These are phyloP conservation scores for Dysphania ambrosioides DNA, from an alignment of 148 eudicot genomes.

Conservation along the genomic window DNA sequence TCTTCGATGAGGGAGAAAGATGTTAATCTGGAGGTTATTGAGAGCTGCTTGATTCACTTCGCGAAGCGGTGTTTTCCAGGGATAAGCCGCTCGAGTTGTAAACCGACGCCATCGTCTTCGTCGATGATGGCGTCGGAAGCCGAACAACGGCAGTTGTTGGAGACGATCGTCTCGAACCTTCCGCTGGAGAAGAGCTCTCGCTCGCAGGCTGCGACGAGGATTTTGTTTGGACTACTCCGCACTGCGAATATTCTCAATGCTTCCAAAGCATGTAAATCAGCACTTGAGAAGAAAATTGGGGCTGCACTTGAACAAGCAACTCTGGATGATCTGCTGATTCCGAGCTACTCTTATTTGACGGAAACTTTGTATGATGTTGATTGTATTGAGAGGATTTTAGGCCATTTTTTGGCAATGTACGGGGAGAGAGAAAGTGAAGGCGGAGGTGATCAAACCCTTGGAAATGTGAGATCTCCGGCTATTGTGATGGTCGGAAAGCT, in stretches of 20 bases:
- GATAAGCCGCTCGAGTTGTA: slow-evolving; percentile 52
- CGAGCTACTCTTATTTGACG: slow-evolving; percentile 86
- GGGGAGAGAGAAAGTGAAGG: slow-evolving; percentile 37
- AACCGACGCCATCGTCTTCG: slow-evolving; percentile 34
- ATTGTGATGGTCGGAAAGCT: slow-evolving; percentile 76
- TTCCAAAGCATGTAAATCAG: slow-evolving; percentile 42
- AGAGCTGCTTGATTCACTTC: slow-evolving; percentile 62
- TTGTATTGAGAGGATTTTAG: slow-evolving; percentile 77
- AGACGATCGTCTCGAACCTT: slow-evolving; percentile 47
- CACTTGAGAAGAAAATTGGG: slow-evolving; percentile 76
- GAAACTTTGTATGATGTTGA: slow-evolving; percentile 90
- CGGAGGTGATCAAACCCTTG: slow-evolving; percentile 31
- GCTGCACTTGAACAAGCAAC: slow-evolving; percentile 70
- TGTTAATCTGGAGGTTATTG: slow-evolving; percentile 56
- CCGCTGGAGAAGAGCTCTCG: slow-evolving; percentile 42
- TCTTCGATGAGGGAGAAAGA: slow-evolving; percentile 50
- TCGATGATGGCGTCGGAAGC: slow-evolving; percentile 54
- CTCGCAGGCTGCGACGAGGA: slow-evolving; percentile 37
- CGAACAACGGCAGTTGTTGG: slow-evolving; percentile 72
- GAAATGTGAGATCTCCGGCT: slow-evolving; percentile 38
- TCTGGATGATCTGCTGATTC: slow-evolving; percentile 78
- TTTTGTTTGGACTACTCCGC: slow-evolving; percentile 66
- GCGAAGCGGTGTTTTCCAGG: slow-evolving; percentile 72
- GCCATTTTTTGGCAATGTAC: slow-evolving; percentile 44
- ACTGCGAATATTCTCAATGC: slow-evolving; percentile 66